Evolutionary conservation across 257 asterid species (phyloP).

Genomic region (Ilex aquifolium): DNA sequence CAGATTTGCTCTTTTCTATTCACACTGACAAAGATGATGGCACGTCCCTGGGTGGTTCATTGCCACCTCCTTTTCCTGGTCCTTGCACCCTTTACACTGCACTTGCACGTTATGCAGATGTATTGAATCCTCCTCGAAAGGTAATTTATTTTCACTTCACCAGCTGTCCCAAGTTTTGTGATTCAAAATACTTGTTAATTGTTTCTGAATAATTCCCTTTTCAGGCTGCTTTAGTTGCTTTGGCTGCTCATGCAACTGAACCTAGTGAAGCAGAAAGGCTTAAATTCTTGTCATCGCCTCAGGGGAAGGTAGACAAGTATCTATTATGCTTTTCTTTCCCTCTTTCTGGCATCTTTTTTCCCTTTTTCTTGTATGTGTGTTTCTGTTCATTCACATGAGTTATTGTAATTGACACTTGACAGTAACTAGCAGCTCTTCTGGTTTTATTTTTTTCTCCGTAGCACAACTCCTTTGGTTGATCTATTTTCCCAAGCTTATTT

Average conservation of each 20-base stretch:
- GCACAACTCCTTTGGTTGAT: no score
- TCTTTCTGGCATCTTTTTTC: not conserved
- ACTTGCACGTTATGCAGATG: constrained; percentile 63
- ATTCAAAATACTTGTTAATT: not conserved
- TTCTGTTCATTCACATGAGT: not conserved
- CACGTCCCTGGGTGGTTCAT: constrained; percentile 47
- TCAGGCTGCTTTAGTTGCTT: constrained; percentile 70
- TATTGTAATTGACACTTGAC: no score
- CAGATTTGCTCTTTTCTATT: constrained; percentile 51
- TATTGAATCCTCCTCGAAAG: constrained; percentile 67
- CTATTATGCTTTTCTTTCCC: not conserved
- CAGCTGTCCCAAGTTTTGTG: no score
- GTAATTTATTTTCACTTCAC: constrained; percentile 13
- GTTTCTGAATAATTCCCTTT: not conserved
- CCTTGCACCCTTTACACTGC: constrained; percentile 69
- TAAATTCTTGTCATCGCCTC: constrained; percentile 61
- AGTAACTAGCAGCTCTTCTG: no score
- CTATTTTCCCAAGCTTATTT: not conserved
- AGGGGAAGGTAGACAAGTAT: constrained; percentile 56
- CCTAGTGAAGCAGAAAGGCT: constrained; percentile 61
- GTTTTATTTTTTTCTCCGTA: no score
- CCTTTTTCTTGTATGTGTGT: not conserved
- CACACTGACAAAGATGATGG: constrained; percentile 69
- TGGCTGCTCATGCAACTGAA: constrained; percentile 69
- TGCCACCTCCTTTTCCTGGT: constrained; percentile 74